Conservation (phyloP, 345 rosid genomes). For the Salix caprea region DNA sequence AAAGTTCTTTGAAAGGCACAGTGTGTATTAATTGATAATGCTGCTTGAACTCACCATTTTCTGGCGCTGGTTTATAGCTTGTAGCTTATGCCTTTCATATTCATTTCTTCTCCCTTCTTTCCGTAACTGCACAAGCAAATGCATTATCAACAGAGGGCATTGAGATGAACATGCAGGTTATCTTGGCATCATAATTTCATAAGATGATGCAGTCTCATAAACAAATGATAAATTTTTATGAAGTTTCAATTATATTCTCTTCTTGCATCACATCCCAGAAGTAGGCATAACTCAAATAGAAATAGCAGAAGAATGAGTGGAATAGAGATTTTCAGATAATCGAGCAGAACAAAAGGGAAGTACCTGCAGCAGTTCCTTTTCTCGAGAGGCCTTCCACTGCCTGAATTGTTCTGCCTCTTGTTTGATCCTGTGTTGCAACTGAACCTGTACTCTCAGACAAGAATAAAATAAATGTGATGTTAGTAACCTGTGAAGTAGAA, state of each 20-base stretch:
- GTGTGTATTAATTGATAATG: not conserved
- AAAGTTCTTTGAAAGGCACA: not conserved
- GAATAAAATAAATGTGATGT: not conserved
- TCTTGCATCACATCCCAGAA: not conserved
- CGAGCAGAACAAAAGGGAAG: not conserved
- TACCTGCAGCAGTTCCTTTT: slow-evolving; percentile 94
- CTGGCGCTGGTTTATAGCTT: slow-evolving; percentile 94
- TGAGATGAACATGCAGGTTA: not conserved
- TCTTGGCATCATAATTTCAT: not conserved
- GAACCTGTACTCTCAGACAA: slow-evolving; percentile 54
- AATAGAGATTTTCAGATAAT: not conserved
- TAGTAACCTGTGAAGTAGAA: not conserved
- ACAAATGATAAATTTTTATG: not conserved
- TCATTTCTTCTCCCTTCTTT: slow-evolving; percentile 98
- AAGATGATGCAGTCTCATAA: not conserved
- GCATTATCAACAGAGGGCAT: slow-evolving; percentile 7
- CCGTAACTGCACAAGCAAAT: slow-evolving; percentile 53
- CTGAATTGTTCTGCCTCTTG: slow-evolving; percentile 98
- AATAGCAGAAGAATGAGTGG: not conserved
- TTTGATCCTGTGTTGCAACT: slow-evolving; percentile 90
- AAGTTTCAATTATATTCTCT: not conserved
- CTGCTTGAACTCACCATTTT: slow-evolving; percentile 58
- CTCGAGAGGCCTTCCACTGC: slow-evolving; percentile 95
- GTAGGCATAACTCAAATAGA: not conserved
- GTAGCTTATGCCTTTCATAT: slow-evolving; percentile 96